phyloP scores from a whole-genome alignment of 345 rosid genomes.

The Eutrema yunnanense region DNA sequence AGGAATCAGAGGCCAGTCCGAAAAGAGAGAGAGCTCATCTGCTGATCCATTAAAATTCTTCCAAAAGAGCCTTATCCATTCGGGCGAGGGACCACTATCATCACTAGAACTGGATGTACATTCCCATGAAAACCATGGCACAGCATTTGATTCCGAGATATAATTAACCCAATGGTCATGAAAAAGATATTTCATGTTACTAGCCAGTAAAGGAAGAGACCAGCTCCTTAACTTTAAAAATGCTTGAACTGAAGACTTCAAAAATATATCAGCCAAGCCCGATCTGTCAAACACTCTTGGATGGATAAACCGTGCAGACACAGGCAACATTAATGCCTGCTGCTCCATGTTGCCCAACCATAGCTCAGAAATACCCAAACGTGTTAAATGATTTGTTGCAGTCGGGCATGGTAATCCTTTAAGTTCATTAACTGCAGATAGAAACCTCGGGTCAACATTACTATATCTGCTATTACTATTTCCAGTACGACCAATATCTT shows the following conservation, averaged over 20 bases:
- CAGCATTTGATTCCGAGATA: constrained; percentile 51
- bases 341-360: constrained; percentile 89
- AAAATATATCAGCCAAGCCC: constrained; percentile 54
- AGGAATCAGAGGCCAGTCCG: constrained; percentile 95
- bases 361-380: constrained; percentile 63
- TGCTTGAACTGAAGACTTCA: constrained; percentile 43
- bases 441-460: constrained; percentile 44
- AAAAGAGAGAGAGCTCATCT: constrained; percentile 62
- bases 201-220: constrained; percentile 63
- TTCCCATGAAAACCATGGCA: constrained; percentile 96
- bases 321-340: constrained; percentile 65
- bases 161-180: constrained; percentile 72
- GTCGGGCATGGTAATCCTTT: constrained; percentile 86
- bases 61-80: constrained; percentile 89
- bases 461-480: constrained; percentile 31
- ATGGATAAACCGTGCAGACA: constrained; percentile 74
- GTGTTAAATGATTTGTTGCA: constrained; percentile 60
- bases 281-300: constrained; percentile 70
- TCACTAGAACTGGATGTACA: constrained; percentile 48
- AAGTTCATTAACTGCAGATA: constrained; percentile 51
- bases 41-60: constrained; percentile 57
- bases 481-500: constrained; percentile 82
- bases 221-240: constrained; percentile 57
- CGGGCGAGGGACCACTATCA: constrained; percentile 79
- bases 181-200: constrained; percentile 70